Percentiles rank a stretch among this genome's conserved stretches.
These are phyloP conservation scores for Babesia microti DNA, from an alignment of 169 alveolate species.

Conservation along the genomic window DNA sequence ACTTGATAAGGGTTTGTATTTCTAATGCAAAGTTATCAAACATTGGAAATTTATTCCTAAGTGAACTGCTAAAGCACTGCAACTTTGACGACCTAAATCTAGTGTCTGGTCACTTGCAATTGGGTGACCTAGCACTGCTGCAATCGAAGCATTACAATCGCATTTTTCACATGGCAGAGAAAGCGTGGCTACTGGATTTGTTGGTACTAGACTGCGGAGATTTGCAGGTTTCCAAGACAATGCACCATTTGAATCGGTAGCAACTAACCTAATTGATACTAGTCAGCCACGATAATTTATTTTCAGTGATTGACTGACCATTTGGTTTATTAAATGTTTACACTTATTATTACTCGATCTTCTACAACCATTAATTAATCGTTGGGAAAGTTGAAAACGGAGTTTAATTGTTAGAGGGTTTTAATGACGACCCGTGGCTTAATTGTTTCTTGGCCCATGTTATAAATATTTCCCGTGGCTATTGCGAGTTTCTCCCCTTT, in stretches of 20 bases:
- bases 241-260: constrained; percentile 7
- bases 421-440: constrained; percentile 19
- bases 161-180: constrained; percentile 25
- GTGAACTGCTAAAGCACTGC: constrained; percentile 18
- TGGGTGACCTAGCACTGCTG: constrained; percentile 25
- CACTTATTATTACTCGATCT: neutral
- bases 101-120: constrained; percentile 28
- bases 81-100: constrained; percentile 21
- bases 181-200: constrained; percentile 39
- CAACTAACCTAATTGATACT: constrained; percentile 6
- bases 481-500: constrained; percentile 69
- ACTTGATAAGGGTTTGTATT: constrained; percentile 37
- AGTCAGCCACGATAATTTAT: neutral
- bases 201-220: constrained; percentile 8
- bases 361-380: neutral
- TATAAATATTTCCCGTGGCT: constrained; percentile 20
- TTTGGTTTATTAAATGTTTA: neutral
- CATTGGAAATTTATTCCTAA: constrained; percentile 29
- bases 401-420: constrained; percentile 11
- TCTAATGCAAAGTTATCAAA: constrained; percentile 17
- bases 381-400: neutral
- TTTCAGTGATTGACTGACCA: neutral
- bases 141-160: constrained; percentile 38
- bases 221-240: neutral
- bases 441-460: constrained; percentile 13